A percentile compares a stretch with the other conserved stretches of the same genome.
Conservation (phyloP, 1,284 basidiomycete species). For the Fomitopsis betulina region DNA sequence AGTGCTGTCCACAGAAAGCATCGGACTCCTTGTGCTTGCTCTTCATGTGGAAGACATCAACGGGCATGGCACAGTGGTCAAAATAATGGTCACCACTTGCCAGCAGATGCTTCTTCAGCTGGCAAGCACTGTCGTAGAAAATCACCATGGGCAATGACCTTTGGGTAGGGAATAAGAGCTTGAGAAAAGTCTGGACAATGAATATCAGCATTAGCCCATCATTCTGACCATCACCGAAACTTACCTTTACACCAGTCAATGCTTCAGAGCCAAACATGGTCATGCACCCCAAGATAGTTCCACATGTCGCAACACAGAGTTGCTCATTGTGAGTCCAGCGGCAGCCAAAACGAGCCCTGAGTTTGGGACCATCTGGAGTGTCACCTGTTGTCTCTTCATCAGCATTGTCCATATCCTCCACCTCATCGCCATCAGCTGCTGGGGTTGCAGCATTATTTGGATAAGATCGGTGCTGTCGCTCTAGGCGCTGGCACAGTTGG, state of each 20-base stretch:
- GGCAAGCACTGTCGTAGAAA: constrained; percentile 25
- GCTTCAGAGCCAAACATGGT: constrained; percentile 30
- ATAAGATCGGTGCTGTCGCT: background rate
- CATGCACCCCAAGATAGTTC: constrained; percentile 25
- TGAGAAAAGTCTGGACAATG: background rate
- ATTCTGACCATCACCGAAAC: background rate
- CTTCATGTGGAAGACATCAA: constrained; percentile 31
- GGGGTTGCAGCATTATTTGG: background rate
- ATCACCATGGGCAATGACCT: constrained; percentile 5
- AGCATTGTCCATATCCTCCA: no score
- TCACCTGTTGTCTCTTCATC: background rate
- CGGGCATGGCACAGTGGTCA: constrained; percentile 18
- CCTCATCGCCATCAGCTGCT: background rate
- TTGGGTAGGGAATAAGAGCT: background rate
- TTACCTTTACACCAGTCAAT: constrained; percentile 21
- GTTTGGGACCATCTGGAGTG: constrained; percentile 18
- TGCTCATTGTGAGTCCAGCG: constrained; percentile 32
- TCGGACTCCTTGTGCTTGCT: constrained; percentile 29
- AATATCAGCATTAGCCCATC: background rate
- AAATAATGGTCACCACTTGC: constrained; percentile 14
- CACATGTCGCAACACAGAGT: constrained; percentile 27
- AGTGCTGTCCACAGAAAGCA: constrained; percentile 23
- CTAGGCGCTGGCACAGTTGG: background rate
- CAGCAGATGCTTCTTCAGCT: constrained; percentile 11
- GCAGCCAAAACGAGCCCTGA: constrained; percentile 26